phyloP scores from a whole-genome alignment of 495 filamentous ascomycete genomes.

The Penicillium riverlandense region DNA sequence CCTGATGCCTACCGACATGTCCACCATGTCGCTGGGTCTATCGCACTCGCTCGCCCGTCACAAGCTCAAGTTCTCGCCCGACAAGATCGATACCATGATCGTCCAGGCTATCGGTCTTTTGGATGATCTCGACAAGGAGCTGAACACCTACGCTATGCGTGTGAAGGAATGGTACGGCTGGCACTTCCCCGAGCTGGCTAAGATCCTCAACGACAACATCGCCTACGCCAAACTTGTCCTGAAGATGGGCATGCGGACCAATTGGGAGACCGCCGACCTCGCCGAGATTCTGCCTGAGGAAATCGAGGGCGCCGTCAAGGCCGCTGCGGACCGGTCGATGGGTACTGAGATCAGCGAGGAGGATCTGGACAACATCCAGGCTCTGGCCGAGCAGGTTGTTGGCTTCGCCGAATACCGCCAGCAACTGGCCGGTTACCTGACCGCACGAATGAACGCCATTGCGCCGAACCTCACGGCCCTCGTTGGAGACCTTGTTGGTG shows the following conservation, averaged over 20 bases:
- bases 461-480: constrained; percentile 93
- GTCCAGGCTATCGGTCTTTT: constrained; percentile 91
- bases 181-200: constrained; percentile 97
- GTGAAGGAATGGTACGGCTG: constrained; percentile 99
- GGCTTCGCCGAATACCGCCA: constrained; percentile 81
- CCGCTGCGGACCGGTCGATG: constrained; percentile 94
- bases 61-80: constrained; percentile 96
- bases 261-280: constrained; percentile 69
- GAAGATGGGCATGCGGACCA: constrained; percentile 78
- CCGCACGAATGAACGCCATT: constrained; percentile 92
- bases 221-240: constrained; percentile 86
- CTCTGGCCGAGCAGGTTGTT: constrained; percentile 89
- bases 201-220: constrained; percentile 95
- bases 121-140: constrained; percentile 96
- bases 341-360: constrained; percentile 89
- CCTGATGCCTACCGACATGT: constrained; percentile 74
- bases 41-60: constrained; percentile 97
- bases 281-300: constrained; percentile 93
- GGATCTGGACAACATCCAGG: constrained; percentile 84
- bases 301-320: constrained; percentile 85
- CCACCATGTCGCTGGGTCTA: constrained; percentile 89
- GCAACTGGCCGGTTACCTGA: constrained; percentile 81
- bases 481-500: constrained; percentile 90
- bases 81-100: constrained; percentile 99
- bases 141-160: constrained; percentile 98